Evolutionary conservation across 2,329 filamentous ascomycete genomes (phyloP), one percentile per base, ranked within the genome.

Genomic region (Alternaria brassicicola): DNA sequence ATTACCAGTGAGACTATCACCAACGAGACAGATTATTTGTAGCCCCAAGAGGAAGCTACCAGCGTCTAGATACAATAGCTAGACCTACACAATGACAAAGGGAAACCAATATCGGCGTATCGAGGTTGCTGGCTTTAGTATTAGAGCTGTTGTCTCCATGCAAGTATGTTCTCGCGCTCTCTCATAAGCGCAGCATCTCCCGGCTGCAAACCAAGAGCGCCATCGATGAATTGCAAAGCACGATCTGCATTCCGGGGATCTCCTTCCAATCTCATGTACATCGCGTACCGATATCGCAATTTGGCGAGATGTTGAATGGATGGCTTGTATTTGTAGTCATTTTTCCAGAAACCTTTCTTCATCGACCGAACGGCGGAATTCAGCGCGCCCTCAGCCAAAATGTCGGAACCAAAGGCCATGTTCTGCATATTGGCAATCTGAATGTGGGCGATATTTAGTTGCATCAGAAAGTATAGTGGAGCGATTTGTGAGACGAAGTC

Each of bases 401-500:
- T 12, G 2, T 42, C 33, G 5, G 48, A 35, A 8, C 54, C 31
- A 21, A 38, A 54, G 26, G 41, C 17, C 15, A 48, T 43, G 2
- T 51, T 45, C 39, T 55, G 19, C 35, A 57, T 59, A 8, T 35
- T 52, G 8, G 17, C 30, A 33, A 64, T 47, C 33, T 59, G 36
- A 15, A 63, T 15, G 23, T 65, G 65, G 7, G 46, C 54, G n/a
- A 59, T 55, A 35, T 66, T 68, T 19, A 68, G 61, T 12, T 52
- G 59, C 31, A 67, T 55, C 6, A 61, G 30, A 19, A 69, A 68
- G 25, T 66, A 65, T 3, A 64, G 21, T 12, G 63, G 46, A 0
- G 61, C 67, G 1, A 68, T 38, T 15, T 55, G 57, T 4, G 49
- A 30, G 13, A 65, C 38, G 13, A 71, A 69, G 0, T 53, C n/a